Conservation (phyloP, 352 stramenopile genomes). For the Phytophthora macrochlamydospora region DNA sequence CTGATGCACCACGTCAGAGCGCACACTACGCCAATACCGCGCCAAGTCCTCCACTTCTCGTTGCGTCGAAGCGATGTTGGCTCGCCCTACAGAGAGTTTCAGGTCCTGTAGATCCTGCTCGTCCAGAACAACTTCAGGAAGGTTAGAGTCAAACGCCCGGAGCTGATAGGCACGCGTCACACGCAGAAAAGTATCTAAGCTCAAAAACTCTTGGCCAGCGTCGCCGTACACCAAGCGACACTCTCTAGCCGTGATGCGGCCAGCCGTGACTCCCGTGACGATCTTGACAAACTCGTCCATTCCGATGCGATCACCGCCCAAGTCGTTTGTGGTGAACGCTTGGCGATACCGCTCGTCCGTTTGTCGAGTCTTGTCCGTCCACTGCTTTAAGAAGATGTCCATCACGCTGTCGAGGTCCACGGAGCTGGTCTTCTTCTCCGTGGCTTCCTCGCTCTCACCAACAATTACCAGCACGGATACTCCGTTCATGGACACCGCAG, state of each 20-base stretch:
- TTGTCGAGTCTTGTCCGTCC: slow-evolving; percentile 45
- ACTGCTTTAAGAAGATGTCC: slow-evolving; percentile 59
- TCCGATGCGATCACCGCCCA: slow-evolving; percentile 55
- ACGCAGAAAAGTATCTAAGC: slow-evolving; percentile 55
- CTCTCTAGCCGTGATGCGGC: slow-evolving; percentile 50
- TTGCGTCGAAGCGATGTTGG: slow-evolving; percentile 62
- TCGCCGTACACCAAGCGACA: slow-evolving; percentile 73
- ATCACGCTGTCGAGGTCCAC: slow-evolving; percentile 78
- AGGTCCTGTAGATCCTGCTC: slow-evolving; percentile 61
- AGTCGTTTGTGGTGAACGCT: slow-evolving; percentile 48
- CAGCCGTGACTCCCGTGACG: slow-evolving; percentile 61
- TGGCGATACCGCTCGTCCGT: slow-evolving; percentile 68
- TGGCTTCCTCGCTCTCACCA: slow-evolving; percentile 14
- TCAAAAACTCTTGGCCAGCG: slow-evolving; percentile 64
- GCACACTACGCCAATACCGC: slow-evolving; percentile 64
- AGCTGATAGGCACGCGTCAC: slow-evolving; percentile 69
- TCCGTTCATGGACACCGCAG: background rate
- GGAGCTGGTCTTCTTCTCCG: slow-evolving; percentile 14
- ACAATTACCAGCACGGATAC: slow-evolving; percentile 1
- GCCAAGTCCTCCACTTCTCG: slow-evolving; percentile 71
- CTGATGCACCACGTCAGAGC: slow-evolving; percentile 51
- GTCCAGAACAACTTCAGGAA: slow-evolving; percentile 54
- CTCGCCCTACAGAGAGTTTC: slow-evolving; percentile 44
- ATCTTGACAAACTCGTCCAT: slow-evolving; percentile 80
- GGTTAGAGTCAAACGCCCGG: slow-evolving; percentile 49